Conservation (phyloP, 768 basidiomycete species). For the Mycena rosella region DNA sequence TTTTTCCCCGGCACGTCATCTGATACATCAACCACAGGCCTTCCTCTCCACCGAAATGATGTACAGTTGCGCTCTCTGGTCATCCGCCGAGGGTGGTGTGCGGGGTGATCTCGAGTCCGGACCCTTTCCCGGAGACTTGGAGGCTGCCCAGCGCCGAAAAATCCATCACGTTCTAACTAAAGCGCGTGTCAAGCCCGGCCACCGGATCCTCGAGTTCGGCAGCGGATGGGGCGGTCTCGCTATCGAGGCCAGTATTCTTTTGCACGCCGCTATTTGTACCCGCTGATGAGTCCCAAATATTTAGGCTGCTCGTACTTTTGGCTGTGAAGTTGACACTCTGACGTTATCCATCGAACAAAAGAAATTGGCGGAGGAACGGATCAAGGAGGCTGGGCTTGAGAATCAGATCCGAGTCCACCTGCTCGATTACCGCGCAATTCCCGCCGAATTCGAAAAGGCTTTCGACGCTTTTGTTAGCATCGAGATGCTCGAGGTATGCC, state of each 20-base stretch:
- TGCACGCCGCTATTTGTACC: background rate
- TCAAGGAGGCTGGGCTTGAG: conserved; percentile 77
- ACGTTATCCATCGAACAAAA: conserved; percentile 93
- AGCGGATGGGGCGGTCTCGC: conserved; percentile 95
- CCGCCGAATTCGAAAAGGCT: conserved; percentile 82
- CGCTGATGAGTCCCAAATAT: conserved; percentile 14
- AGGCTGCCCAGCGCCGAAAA: conserved; percentile 87
- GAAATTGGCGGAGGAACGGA: conserved; percentile 85
- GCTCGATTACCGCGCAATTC: conserved; percentile 91
- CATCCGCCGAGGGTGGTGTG: conserved; percentile 83
- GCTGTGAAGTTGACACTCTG: conserved; percentile 90
- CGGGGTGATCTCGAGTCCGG: conserved; percentile 73
- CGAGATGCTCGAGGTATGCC: conserved; percentile 82
- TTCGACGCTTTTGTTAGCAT: conserved; percentile 85
- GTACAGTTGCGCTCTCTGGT: conserved; percentile 92
- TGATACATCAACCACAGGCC: conserved; percentile 55
- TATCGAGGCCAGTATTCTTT: conserved; percentile 71
- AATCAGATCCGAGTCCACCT: conserved; percentile 86
- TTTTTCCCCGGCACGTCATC: conserved; percentile 15
- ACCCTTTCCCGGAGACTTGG: conserved; percentile 75
- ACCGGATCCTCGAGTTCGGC: conserved; percentile 91
- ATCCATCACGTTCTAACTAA: conserved; percentile 83
- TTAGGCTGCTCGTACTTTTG: conserved; percentile 76
- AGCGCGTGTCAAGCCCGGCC: conserved; percentile 82
- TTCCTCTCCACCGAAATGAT: conserved; percentile 94